phyloP scores from a whole-genome alignment of 768 basidiomycete genomes.

The Leccinum arenicola region DNA sequence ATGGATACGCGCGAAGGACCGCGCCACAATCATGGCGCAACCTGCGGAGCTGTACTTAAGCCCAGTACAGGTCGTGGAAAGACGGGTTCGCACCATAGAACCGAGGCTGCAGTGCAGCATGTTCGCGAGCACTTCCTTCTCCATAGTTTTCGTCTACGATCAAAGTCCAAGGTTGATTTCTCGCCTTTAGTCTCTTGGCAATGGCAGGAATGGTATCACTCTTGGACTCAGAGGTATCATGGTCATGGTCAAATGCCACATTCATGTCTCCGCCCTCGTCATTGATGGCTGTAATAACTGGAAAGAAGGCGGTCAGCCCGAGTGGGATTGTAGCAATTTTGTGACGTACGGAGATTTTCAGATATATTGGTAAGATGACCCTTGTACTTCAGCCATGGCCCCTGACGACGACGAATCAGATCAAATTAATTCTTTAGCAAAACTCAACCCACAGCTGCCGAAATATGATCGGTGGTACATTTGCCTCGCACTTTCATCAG shows the following conservation, averaged over 20 bases:
- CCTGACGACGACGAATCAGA: slow-evolving; percentile 41
- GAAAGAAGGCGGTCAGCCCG: slow-evolving; percentile 6
- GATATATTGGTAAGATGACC: slow-evolving; percentile 96
- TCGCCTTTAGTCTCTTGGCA: slow-evolving; percentile 84
- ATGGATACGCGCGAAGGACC: slow-evolving; percentile 97
- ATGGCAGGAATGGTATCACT: slow-evolving; percentile 86
- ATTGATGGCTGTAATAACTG: slow-evolving; percentile 93
- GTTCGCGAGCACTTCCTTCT: slow-evolving; percentile 96
- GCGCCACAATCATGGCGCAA: slow-evolving; percentile 81
- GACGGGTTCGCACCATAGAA: slow-evolving; percentile 64
- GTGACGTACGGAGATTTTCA: slow-evolving; percentile 80
- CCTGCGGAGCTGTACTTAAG: slow-evolving; percentile 40
- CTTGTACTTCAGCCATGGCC: slow-evolving; percentile 99
- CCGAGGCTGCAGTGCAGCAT: slow-evolving; percentile 94
- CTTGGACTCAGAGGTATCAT: slow-evolving; percentile 38
- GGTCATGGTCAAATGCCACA: slow-evolving; percentile 78
- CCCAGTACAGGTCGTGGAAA: neutral
- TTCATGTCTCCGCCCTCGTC: slow-evolving; percentile 95
- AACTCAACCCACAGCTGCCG: slow-evolving; percentile 72
- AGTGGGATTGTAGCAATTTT: neutral
- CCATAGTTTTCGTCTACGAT: slow-evolving; percentile 98
- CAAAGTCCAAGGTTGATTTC: slow-evolving; percentile 86
- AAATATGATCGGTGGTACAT: slow-evolving; percentile 99
- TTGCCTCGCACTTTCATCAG: slow-evolving; percentile 94
- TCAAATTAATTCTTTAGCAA: neutral